A percentile compares a stretch with the other conserved stretches of the same genome.
Evolutionary conservation across 2,329 filamentous ascomycete genomes (phyloP).

Genomic region (Pseudogymnoascus sp.): DNA sequence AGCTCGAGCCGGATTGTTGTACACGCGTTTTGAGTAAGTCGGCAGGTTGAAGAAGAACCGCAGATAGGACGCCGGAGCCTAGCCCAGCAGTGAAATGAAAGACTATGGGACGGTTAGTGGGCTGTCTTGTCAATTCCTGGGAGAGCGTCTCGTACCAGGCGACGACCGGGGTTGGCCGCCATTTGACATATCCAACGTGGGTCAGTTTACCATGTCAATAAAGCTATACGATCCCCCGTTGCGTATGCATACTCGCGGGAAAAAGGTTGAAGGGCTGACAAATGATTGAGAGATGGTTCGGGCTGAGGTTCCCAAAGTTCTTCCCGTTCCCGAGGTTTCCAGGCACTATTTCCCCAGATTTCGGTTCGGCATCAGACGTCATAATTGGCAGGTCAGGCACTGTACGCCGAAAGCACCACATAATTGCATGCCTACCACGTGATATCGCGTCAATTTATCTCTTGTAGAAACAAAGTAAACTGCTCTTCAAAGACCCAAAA

Average conservation of each 20-base stretch:
- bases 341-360: conserved; percentile 5
- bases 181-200: conserved; percentile 39
- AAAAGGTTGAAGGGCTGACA: neutral
- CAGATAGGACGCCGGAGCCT: conserved; percentile 76
- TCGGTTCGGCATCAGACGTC: conserved; percentile 1
- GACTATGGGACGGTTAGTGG: conserved; percentile 35
- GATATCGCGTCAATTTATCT: neutral
- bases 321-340: conserved; percentile 4
- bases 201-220: conserved; percentile 7
- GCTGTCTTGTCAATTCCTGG: neutral
- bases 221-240: neutral
- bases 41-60: conserved; percentile 85
- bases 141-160: conserved; percentile 33
- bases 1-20: conserved; percentile 70
- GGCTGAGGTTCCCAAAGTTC: neutral
- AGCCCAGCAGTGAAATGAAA: conserved; percentile 88
- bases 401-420: neutral
- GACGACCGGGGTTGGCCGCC: conserved; percentile 40
- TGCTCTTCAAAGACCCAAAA: neutral
- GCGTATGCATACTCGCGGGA: conserved; percentile 2
- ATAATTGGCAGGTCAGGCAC: neutral
- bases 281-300: neutral
- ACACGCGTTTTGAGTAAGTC: conserved; percentile 95
- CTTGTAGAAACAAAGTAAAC: neutral
- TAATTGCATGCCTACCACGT: neutral